Base-by-base conservation (phyloP, 176 grass and related monocot genomes). In the Bothriochloa decipiens region DNA sequence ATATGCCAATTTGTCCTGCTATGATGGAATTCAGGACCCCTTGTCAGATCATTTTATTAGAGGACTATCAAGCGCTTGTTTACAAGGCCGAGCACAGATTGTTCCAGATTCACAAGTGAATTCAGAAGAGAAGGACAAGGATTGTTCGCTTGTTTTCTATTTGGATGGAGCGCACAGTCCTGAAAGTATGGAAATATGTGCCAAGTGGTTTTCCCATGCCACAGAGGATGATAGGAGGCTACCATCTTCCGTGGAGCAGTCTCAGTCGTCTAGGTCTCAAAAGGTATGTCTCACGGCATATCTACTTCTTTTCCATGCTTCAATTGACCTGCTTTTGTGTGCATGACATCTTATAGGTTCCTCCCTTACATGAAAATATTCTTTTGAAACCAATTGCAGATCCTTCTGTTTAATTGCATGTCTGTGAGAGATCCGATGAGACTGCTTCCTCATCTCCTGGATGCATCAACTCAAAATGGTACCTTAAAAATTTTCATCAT, bases 381-480 rank as follows among this genome's bases (percentile, higher is more conserved):
- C 16, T 81, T 89, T 49, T 76, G 82, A 47, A 27, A 62, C 29
- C 11, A 63, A 85, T 47, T 77, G 8, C 84, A 94, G 96, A 94
- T 99, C 81, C 93, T 99, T 84, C 40, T 99, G 74, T 99, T 99
- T 79, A 99, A 99, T 86, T 99, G 96, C 91, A 99, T 99, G 96
- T 91, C 93, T 55, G 93, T 99, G 65, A 93, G 93, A 89, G 93
- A 96, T 89, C 96, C 93, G 80, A 74, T 92, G 84, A 62, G 89
- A 72, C 81, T 99, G 82, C 96, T 99, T 84, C 91, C 93, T 9
- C 90, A 78, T 85, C 82, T 99, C 26, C 41, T 91, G 18, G 86
- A 94, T 79, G 86, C 88, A 73, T 91, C 89, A 90, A 73, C 75
- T 68, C 91, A 92, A 76, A 74, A 92, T 81, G 91, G 96, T 92